Base-by-base conservation (phyloP, 1,139 yeast species). In the Lodderomyces orthopsilosis region DNA sequence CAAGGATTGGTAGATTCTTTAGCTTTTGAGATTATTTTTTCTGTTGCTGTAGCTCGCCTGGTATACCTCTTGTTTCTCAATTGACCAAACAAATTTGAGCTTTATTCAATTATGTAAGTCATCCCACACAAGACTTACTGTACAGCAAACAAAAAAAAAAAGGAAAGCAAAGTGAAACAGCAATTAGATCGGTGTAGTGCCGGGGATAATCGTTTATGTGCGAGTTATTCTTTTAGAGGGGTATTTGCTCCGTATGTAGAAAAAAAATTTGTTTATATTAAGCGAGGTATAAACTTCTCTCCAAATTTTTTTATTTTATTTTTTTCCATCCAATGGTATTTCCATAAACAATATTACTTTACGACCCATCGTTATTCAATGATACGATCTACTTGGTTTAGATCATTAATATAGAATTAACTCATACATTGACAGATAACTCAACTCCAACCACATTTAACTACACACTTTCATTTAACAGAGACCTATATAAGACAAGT, bases 251-350 rank as follows among this genome's bases (percentile, higher is more conserved):
- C n/a, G n/a, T n/a, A n/a, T n/a, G n/a, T n/a, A n/a, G n/a, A n/a
- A n/a, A n/a, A n/a, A n/a, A n/a, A n/a, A n/a, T n/a, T n/a, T n/a
- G n/a, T n/a, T n/a, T n/a, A 27, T 6, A 27, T 13, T 27, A 24
- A 7, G 27, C 27, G 27, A 24, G n/a, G 27, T n/a, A n/a, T n/a
- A n/a, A 12, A 24, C 9, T 24, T 24, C 9, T 24, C 27, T 24
- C 27, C 27, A 24, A 24, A 24, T 21, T 30, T 30, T 15, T 30
- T 15, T 30, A 15, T 15, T 30, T 15, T 15, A 6, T 15, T 30
- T 30, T 30, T 30, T 17, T 15, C 15, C 34, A 30, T 30, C 34
- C 34, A 30, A 30, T 30, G 19, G 34, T 30, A 30, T 15, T 15
- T 30, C 19, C 34, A 30, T 4, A 15, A 30, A 15, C 19, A n/a